Percentiles rank a stretch among this genome's conserved stretches.
Conservation (phyloP, 768 basidiomycete species). For the Xerocomus brunneocitrinus region DNA sequence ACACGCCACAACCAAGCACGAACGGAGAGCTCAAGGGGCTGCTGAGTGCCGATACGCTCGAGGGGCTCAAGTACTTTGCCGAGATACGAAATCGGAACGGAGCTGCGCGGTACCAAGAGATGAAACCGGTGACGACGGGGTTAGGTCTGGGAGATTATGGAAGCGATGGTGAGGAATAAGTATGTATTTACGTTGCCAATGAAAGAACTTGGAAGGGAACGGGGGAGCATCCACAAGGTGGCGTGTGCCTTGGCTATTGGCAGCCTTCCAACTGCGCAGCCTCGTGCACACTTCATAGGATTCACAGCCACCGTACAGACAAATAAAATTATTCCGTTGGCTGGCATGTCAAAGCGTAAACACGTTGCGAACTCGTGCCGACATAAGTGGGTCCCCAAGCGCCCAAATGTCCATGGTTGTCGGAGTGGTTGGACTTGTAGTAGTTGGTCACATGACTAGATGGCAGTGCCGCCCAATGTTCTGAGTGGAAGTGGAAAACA, state of each 20-base stretch:
- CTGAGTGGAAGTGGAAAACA: slow-evolving; percentile 18
- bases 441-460: slow-evolving; percentile 13
- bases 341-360: background rate
- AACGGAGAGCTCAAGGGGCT: slow-evolving; percentile 48
- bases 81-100: slow-evolving; percentile 75
- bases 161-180: slow-evolving; percentile 59
- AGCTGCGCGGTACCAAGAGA: slow-evolving; percentile 13
- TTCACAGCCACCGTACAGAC: slow-evolving; percentile 26
- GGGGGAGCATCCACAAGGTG: background rate
- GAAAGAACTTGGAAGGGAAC: background rate
- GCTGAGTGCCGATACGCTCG: slow-evolving; percentile 78
- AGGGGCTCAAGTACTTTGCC: slow-evolving; percentile 87
- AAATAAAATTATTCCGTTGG: slow-evolving; percentile 7
- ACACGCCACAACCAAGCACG: slow-evolving; percentile 26
- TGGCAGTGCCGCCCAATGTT: slow-evolving; percentile 6
- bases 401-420: slow-evolving; percentile 15
- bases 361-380: slow-evolving; percentile 23
- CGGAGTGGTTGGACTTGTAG: slow-evolving; percentile 6
- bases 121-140: slow-evolving; percentile 35
- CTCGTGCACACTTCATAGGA: slow-evolving; percentile 20
- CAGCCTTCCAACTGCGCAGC: slow-evolving; percentile 14
- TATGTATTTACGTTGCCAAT: slow-evolving; percentile 3
- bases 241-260: slow-evolving; percentile 23
- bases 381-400: slow-evolving; percentile 1
- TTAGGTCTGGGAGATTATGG: slow-evolving; percentile 73